Evolutionary conservation across 2,329 filamentous ascomycete species (phyloP).

Genomic region (Pseudogymnoascus sp.): DNA sequence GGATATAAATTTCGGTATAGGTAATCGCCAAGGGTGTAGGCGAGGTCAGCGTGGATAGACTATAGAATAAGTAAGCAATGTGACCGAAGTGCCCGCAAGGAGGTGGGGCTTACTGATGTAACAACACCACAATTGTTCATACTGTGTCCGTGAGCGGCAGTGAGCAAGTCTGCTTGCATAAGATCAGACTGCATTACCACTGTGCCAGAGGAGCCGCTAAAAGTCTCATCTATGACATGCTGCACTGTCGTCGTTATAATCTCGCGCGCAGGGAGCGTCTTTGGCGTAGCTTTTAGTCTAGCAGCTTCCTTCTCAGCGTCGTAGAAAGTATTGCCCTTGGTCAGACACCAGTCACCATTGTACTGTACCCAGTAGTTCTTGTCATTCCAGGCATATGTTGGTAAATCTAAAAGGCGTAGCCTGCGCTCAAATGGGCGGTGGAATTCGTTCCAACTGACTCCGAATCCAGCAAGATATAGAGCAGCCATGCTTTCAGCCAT

Average conservation of each 20-base stretch:
- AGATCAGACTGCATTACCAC: constrained; percentile 46
- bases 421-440: constrained; percentile 46
- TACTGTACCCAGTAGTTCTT: constrained; percentile 46
- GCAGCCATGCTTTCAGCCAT: constrained; percentile 49
- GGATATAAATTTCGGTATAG: constrained; percentile 37
- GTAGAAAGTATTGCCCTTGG: constrained; percentile 48
- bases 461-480: constrained; percentile 58
- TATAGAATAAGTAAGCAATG: constrained; percentile 34
- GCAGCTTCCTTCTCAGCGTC: constrained; percentile 39
- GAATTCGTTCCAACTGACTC: constrained; percentile 50
- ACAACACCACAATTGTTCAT: constrained; percentile 44
- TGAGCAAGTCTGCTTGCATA: constrained; percentile 43
- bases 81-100: neutral
- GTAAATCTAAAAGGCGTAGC: constrained; percentile 46
- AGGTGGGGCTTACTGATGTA: constrained; percentile 33
- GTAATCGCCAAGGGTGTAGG: constrained; percentile 49
- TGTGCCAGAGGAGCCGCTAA: constrained; percentile 41
- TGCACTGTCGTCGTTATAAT: constrained; percentile 40
- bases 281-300: neutral
- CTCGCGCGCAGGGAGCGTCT: constrained; percentile 16
- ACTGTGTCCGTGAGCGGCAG: constrained; percentile 46
- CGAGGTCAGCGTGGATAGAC: constrained; percentile 52
- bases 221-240: constrained; percentile 43
- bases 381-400: constrained; percentile 53
- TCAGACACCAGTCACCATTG: constrained; percentile 51